Conservation (phyloP, 1,139 yeast species). For the Lodderomyces elongisporus region DNA sequence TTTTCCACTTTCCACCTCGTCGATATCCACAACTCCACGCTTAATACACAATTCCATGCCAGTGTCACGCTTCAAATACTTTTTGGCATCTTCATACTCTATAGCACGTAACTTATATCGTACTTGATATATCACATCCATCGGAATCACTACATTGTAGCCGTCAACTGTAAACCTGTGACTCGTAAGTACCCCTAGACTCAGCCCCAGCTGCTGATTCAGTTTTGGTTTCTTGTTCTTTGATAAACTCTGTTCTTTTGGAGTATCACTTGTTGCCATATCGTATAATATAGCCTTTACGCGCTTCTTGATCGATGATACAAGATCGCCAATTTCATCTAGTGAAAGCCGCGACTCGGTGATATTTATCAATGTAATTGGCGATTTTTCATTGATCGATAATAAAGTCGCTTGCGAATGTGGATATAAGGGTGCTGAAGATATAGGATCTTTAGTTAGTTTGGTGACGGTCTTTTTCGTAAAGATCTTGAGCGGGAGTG, state of each 20-base stretch:
- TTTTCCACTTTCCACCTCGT: not conserved
- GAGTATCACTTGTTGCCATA: not conserved
- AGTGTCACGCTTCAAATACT: slow-evolving; percentile 1
- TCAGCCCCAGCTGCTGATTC: no score
- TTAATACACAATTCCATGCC: slow-evolving; percentile 1
- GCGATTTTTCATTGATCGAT: slow-evolving; percentile 12
- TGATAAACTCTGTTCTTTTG: not conserved
- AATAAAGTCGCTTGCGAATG: slow-evolving; percentile 4
- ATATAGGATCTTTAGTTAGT: not conserved
- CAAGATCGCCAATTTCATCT: slow-evolving; percentile 2
- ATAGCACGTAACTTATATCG: slow-evolving; percentile 6
- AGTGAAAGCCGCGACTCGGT: slow-evolving; percentile 8
- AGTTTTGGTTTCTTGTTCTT: not conserved
- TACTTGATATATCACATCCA: slow-evolving; percentile 2
- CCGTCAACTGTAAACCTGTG: slow-evolving; percentile 3
- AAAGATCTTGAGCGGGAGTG: slow-evolving; percentile 12
- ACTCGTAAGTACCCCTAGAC: no score
- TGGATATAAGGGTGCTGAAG: not conserved
- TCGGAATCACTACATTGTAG: slow-evolving; percentile 6
- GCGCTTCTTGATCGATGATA: slow-evolving; percentile 4
- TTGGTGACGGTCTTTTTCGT: no score
- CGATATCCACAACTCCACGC: not conserved
- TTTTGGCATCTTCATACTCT: slow-evolving; percentile 5
- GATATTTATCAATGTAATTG: slow-evolving; percentile 10
- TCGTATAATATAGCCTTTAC: slow-evolving; percentile 5